phyloP scores from a whole-genome alignment of 1,284 basidiomycete genomes.

The Ustilago esculenta region DNA sequence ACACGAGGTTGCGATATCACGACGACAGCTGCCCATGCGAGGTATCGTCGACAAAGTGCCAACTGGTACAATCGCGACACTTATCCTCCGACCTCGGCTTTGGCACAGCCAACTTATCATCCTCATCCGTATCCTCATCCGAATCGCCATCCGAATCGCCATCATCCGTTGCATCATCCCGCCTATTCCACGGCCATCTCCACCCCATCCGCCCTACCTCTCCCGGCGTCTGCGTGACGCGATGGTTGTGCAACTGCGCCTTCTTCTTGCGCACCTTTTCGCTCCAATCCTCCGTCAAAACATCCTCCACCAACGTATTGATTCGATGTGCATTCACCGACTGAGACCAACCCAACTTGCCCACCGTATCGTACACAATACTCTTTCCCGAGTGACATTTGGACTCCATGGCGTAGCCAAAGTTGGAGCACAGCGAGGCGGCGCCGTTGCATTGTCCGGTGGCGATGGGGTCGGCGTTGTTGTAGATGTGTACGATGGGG shows the following conservation, averaged over 20 bases:
- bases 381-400: conserved; percentile 83
- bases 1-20: too few relatives aligned
- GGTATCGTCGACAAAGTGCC: conserved; percentile 51
- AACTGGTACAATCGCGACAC: conserved; percentile 49
- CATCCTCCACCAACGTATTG: conserved; percentile 76
- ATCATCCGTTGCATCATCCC: conserved; percentile 30
- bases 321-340: conserved; percentile 83
- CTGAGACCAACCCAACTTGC: conserved; percentile 81
- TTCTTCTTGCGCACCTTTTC: conserved; percentile 64
- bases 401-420: conserved; percentile 65
- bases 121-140: conserved; percentile 42
- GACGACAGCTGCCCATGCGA: conserved; percentile 1
- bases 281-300: conserved; percentile 82
- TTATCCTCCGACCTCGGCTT: conserved; percentile 42
- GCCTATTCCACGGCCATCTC: conserved; percentile 52
- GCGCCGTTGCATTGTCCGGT: conserved; percentile 64
- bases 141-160: conserved; percentile 30
- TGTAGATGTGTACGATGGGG: conserved; percentile 77
- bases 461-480: conserved; percentile 78
- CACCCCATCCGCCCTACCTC: conserved; percentile 22
- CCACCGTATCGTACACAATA: conserved; percentile 87
- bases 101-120: conserved; percentile 43
- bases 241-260: conserved; percentile 25
- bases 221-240: background rate
- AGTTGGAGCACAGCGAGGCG: conserved; percentile 58